phyloP scores from a whole-genome alignment of 1,284 basidiomycete genomes.

The Ustilago bromivora region DNA sequence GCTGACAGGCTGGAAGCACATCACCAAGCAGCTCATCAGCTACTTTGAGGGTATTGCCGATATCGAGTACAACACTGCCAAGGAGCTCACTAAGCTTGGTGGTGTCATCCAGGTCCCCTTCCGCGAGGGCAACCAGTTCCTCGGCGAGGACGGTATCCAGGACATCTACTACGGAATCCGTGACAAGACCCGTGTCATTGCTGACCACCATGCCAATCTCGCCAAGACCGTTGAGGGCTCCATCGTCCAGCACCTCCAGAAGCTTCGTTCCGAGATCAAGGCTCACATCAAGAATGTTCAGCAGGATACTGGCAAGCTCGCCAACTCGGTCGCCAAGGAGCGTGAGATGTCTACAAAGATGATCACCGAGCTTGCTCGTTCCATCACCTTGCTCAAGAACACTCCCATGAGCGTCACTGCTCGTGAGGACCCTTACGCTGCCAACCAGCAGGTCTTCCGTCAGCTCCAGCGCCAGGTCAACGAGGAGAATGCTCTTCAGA shows the following conservation, averaged over 20 bases:
- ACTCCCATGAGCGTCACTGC: slow-evolving; percentile 88
- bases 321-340: slow-evolving; percentile 91
- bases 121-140: slow-evolving; percentile 80
- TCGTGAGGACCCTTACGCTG: slow-evolving; percentile 84
- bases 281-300: slow-evolving; percentile 97
- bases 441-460: slow-evolving; percentile 83
- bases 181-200: slow-evolving; percentile 92
- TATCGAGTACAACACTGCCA: slow-evolving; percentile 83
- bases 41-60: slow-evolving; percentile 75
- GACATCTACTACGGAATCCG: slow-evolving; percentile 91
- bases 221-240: slow-evolving; percentile 96
- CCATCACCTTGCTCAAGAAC: slow-evolving; percentile 92
- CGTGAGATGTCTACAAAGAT: slow-evolving; percentile 88
- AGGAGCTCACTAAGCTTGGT: slow-evolving; percentile 94
- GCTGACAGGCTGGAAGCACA: slow-evolving; percentile 83
- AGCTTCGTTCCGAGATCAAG: slow-evolving; percentile 93
- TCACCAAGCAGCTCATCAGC: slow-evolving; percentile 75
- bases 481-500: slow-evolving; percentile 97
- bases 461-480: slow-evolving; percentile 91
- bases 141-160: slow-evolving; percentile 72
- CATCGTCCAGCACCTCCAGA: slow-evolving; percentile 97
- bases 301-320: slow-evolving; percentile 96
- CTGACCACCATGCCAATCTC: slow-evolving; percentile 95
- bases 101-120: slow-evolving; percentile 98
- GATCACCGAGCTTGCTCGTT: slow-evolving; percentile 87